A percentile compares a stretch with the other conserved stretches of the same genome.
These are phyloP conservation scores for Amauroascus niger DNA, from an alignment of 2,329 filamentous ascomycete species.

Conservation along the genomic window DNA sequence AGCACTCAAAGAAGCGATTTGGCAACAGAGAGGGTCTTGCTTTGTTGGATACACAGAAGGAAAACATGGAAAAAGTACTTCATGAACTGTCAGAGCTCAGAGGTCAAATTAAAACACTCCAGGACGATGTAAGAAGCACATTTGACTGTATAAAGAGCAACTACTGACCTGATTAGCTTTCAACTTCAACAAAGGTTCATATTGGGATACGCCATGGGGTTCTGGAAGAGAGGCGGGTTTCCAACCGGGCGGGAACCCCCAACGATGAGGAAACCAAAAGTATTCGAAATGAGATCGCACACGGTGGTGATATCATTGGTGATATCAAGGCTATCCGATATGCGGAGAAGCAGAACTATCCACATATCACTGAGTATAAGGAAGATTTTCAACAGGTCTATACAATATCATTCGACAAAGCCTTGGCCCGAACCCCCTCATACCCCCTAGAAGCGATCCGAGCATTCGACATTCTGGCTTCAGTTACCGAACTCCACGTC, in stretches of 20 bases:
- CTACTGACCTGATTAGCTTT: slow-evolving; percentile 9
- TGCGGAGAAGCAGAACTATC: neutral
- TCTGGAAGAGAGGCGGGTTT: slow-evolving; percentile 10
- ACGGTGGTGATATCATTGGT: slow-evolving; percentile 11
- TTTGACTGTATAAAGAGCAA: slow-evolving; percentile 6
- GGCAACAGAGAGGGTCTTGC: slow-evolving; percentile 9
- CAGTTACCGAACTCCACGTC: slow-evolving; percentile 1
- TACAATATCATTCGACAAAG: slow-evolving; percentile 10
- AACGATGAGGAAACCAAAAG: slow-evolving; percentile 5
- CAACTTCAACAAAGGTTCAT: slow-evolving; percentile 3
- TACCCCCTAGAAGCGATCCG: slow-evolving; percentile 10
- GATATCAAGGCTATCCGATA: slow-evolving; percentile 12
- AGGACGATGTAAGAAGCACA: slow-evolving; percentile 9
- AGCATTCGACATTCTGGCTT: slow-evolving; percentile 8
- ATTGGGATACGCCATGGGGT: slow-evolving; percentile 8
- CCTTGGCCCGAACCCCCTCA: neutral
- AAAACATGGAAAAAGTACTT: slow-evolving; percentile 8
- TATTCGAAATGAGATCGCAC: slow-evolving; percentile 10
- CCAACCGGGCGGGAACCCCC: neutral
- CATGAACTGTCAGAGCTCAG: slow-evolving; percentile 1
- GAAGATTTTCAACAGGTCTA: slow-evolving; percentile 10
- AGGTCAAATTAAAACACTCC: slow-evolving; percentile 2
- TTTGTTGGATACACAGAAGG: slow-evolving; percentile 6
- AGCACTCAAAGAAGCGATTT: slow-evolving; percentile 5
- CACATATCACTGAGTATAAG: slow-evolving; percentile 10